Percentiles rank a stretch among this genome's conserved stretches.
phyloP scores from a whole-genome alignment of 306 rosid species.

The Pyrus communis region DNA sequence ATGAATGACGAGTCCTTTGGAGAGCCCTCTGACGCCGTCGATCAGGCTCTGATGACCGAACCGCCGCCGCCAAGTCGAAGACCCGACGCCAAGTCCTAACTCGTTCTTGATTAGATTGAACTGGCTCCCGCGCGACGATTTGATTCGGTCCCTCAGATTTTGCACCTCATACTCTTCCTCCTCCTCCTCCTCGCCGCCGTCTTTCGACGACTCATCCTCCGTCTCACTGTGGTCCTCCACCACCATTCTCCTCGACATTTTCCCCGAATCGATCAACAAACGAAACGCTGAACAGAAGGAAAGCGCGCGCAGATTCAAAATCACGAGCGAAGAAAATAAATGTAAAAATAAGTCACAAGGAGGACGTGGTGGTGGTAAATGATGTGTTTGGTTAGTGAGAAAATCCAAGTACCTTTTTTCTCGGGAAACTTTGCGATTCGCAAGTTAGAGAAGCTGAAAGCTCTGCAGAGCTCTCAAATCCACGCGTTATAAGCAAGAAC shows the following conservation, averaged over 20 bases:
- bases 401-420: neutral
- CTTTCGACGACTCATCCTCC: conserved; percentile 4
- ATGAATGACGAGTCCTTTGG: conserved; percentile 35
- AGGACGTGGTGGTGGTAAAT: neutral
- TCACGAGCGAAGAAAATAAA: neutral
- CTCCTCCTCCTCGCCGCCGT: neutral
- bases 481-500: too few species aligned
- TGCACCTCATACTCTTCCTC: conserved; percentile 48
- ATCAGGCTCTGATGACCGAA: conserved; percentile 46
- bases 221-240: neutral
- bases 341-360: neutral
- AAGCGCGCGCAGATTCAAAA: neutral
- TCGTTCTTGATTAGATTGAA: conserved; percentile 49
- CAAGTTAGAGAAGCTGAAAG: neutral
- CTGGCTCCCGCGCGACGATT: conserved; percentile 67
- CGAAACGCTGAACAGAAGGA: neutral
- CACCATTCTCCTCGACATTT: neutral
- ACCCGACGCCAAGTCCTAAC: conserved; percentile 28
- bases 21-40: conserved; percentile 39
- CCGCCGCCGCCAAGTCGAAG: conserved; percentile 19
- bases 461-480: neutral
- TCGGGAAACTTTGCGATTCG: neutral
- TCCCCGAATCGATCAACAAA: neutral
- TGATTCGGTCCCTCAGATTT: conserved; percentile 44
- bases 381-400: neutral